Conservation (phyloP, 352 stramenopile species). For the Phytophthora cactorum region DNA sequence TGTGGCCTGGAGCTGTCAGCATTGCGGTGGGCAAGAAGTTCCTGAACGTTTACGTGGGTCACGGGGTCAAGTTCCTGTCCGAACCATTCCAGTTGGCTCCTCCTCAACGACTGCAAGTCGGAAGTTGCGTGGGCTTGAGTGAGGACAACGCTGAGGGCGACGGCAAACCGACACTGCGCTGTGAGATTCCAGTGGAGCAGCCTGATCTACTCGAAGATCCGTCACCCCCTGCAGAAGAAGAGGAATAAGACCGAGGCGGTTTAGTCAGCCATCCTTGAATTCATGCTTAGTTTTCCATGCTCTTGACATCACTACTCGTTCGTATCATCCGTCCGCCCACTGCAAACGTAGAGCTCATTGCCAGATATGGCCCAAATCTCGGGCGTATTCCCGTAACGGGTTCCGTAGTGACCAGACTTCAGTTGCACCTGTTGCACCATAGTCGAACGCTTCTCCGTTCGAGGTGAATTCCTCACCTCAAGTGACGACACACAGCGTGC, state of each 20-base stretch:
- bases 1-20: constrained; percentile 89
- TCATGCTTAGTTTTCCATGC: constrained; percentile 8
- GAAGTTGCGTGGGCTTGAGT: constrained; percentile 51
- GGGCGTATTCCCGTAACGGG: constrained; percentile 20
- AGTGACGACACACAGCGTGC: constrained; percentile 31
- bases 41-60: constrained; percentile 90
- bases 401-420: constrained; percentile 9
- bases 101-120: constrained; percentile 55
- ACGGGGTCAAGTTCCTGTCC: constrained; percentile 77
- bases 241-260: constrained; percentile 21
- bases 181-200: constrained; percentile 69
- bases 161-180: constrained; percentile 50
- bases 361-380: constrained; percentile 53
- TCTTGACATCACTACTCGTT: constrained; percentile 11
- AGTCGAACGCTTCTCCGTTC: constrained; percentile 15
- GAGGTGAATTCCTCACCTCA: constrained; percentile 13
- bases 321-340: constrained; percentile 7
- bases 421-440: constrained; percentile 51
- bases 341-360: constrained; percentile 47
- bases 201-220: constrained; percentile 82
- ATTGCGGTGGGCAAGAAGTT: constrained; percentile 89
- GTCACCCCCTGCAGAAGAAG: constrained; percentile 66
- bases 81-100: constrained; percentile 65
- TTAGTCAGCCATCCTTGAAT: constrained; percentile 1
- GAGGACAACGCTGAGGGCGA: constrained; percentile 46